Conservation (phyloP, 441 rosid genomes). For the Pelargonium myrrhifolium region DNA sequence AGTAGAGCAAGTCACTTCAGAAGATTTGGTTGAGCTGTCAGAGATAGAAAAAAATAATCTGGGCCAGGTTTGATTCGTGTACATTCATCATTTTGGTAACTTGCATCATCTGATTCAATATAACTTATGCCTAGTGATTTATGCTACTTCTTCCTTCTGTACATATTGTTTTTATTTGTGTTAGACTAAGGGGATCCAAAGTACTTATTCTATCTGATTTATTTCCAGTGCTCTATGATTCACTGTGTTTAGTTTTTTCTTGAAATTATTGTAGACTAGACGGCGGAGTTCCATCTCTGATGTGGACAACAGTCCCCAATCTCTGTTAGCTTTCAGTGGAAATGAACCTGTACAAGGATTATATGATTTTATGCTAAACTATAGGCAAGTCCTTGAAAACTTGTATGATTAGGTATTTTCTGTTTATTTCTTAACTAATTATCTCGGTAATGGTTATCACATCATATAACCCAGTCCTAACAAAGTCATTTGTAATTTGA, state of each 20-base stretch:
- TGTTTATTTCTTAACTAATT: not conserved
- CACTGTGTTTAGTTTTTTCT: constrained; percentile 15
- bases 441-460: not conserved
- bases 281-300: constrained; percentile 41
- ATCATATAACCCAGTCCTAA: not conserved
- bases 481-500: not conserved
- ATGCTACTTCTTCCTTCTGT: not conserved
- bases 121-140: not conserved
- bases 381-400: constrained; percentile 42
- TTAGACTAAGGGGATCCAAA: not conserved
- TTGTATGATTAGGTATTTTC: not conserved
- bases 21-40: constrained; percentile 87
- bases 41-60: constrained; percentile 84
- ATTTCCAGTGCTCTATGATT: constrained; percentile 11
- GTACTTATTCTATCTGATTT: not conserved
- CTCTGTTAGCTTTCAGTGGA: constrained; percentile 69
- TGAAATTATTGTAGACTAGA: constrained; percentile 52
- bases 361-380: constrained; percentile 76
- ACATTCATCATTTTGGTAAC: constrained; percentile 13
- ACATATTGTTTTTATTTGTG: not conserved
- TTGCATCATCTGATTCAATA: not conserved
- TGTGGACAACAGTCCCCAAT: constrained; percentile 74
- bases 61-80: constrained; percentile 66
- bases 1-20: constrained; percentile 65
- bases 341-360: constrained; percentile 62